Evolutionary conservation across 345 rosid genomes (phyloP).

Genomic region (Gossypium anomalum): DNA sequence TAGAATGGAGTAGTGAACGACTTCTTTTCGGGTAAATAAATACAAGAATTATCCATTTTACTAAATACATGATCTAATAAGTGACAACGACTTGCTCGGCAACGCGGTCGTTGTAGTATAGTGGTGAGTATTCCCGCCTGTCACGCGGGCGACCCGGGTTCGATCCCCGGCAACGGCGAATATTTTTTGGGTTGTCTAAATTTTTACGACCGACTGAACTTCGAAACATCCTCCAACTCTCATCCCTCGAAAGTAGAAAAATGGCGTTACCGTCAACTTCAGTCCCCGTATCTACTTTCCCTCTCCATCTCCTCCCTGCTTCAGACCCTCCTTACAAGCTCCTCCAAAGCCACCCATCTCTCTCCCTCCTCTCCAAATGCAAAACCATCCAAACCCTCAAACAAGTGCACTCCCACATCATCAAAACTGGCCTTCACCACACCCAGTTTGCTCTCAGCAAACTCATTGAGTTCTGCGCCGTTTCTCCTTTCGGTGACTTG

Average conservation of each 20-base stretch:
- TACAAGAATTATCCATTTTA: too few species aligned
- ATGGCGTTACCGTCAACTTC: background rate
- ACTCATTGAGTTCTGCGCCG: slow-evolving; percentile 44
- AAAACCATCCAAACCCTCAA: slow-evolving; percentile 38
- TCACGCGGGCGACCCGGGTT: slow-evolving; percentile 98
- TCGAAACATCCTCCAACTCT: background rate
- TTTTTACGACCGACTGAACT: background rate
- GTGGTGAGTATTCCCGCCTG: slow-evolving; percentile 96
- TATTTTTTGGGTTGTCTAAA: too few species aligned
- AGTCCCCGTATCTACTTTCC: slow-evolving; percentile 21
- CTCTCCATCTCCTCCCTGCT: slow-evolving; percentile 45
- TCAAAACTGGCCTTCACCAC: slow-evolving; percentile 72
- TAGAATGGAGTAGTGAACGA: too few species aligned
- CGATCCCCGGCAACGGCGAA: slow-evolving; percentile 64
- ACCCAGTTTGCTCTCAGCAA: slow-evolving; percentile 51
- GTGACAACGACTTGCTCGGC: accelerated
- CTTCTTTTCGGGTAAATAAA: too few species aligned
- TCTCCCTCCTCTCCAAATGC: slow-evolving; percentile 60
- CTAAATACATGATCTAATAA: too few species aligned
- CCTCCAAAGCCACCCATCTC: slow-evolving; percentile 53
- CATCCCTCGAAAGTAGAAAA: background rate
- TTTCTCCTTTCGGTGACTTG: slow-evolving; percentile 56
- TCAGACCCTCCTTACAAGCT: slow-evolving; percentile 63
- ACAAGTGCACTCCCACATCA: slow-evolving; percentile 52
- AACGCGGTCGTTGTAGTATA: slow-evolving; percentile 54